A percentile compares a stretch with the other conserved stretches of the same genome.
phyloP scores from a whole-genome alignment of 495 filamentous ascomycete genomes.

The Hyaloscypha hepaticicola region DNA sequence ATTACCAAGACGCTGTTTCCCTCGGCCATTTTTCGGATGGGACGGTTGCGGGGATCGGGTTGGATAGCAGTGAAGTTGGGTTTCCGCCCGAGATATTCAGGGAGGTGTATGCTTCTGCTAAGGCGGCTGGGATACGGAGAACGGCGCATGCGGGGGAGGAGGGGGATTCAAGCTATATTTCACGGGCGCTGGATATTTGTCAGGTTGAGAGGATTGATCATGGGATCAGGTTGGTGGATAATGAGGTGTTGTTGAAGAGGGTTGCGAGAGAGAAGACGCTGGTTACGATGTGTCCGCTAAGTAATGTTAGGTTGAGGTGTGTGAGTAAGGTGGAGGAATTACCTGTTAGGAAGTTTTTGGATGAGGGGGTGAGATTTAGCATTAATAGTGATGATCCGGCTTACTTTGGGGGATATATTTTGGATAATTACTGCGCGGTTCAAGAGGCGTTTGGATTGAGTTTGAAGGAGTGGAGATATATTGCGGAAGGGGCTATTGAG shows the following conservation, averaged over 20 bases:
- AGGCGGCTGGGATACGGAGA: constrained; percentile 48
- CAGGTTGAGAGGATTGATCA: constrained; percentile 67
- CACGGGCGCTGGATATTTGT: constrained; percentile 58
- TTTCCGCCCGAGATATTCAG: constrained; percentile 65
- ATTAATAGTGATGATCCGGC: constrained; percentile 79
- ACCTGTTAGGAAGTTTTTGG: constrained; percentile 64
- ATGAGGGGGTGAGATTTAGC: constrained; percentile 63
- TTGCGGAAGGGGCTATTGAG: constrained; percentile 60
- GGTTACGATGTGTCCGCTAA: constrained; percentile 70
- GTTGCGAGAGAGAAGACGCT: constrained; percentile 56
- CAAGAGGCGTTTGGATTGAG: constrained; percentile 67
- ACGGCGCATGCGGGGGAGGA: constrained; percentile 79
- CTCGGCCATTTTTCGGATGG: constrained; percentile 52
- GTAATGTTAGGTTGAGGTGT: constrained; percentile 65
- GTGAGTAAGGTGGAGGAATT: constrained; percentile 55
- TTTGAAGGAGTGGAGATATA: constrained; percentile 60
- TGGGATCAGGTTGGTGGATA: constrained; percentile 64
- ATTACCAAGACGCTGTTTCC: constrained; percentile 49
- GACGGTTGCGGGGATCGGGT: constrained; percentile 60
- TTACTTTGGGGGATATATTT: constrained; percentile 77
- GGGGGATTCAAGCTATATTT: constrained; percentile 65
- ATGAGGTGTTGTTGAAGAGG: constrained; percentile 55
- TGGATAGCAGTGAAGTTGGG: constrained; percentile 63
- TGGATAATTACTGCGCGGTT: constrained; percentile 74
- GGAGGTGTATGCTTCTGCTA: constrained; percentile 55